Evolutionary conservation across 768 basidiomycete species (phyloP).

Genomic region (Agaricus blazei): DNA sequence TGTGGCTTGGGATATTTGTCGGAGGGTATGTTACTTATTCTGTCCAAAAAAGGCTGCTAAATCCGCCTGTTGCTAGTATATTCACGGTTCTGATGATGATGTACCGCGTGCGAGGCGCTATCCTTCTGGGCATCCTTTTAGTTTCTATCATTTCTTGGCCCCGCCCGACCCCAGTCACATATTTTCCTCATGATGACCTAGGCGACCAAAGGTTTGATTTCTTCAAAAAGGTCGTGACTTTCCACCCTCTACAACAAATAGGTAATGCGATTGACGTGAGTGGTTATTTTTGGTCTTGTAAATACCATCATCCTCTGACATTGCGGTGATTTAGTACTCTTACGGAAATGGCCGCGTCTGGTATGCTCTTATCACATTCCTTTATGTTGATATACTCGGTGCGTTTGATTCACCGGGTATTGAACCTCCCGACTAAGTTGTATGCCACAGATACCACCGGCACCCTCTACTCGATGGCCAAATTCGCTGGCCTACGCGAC

Average conservation of each 20-base stretch:
- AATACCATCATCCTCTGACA: background rate
- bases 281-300: constrained; percentile 6
- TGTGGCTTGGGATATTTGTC: constrained; percentile 85
- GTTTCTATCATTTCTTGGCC: constrained; percentile 89
- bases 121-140: constrained; percentile 78
- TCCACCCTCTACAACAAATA: constrained; percentile 55
- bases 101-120: constrained; percentile 80
- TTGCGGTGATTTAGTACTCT: constrained; percentile 13
- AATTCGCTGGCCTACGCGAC: constrained; percentile 84
- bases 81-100: constrained; percentile 77
- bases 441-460: constrained; percentile 37
- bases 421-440: constrained; percentile 6
- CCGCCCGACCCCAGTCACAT: constrained; percentile 73
- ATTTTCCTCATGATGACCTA: constrained; percentile 65
- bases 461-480: constrained; percentile 88
- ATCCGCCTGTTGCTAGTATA: constrained; percentile 37
- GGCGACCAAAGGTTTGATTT: constrained; percentile 76
- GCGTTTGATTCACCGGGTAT: constrained; percentile 22
- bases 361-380: constrained; percentile 86
- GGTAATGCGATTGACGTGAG: constrained; percentile 69
- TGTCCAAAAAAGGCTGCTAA: too few relatives aligned
- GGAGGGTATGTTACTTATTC: constrained; percentile 54
- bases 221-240: constrained; percentile 81
- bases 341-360: constrained; percentile 68
- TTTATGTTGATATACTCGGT: constrained; percentile 86